Evolutionary conservation across 2,329 filamentous ascomycete genomes (phyloP), one percentile per base, ranked within the genome.

Genomic region (Aspergillus eucalypticola): DNA sequence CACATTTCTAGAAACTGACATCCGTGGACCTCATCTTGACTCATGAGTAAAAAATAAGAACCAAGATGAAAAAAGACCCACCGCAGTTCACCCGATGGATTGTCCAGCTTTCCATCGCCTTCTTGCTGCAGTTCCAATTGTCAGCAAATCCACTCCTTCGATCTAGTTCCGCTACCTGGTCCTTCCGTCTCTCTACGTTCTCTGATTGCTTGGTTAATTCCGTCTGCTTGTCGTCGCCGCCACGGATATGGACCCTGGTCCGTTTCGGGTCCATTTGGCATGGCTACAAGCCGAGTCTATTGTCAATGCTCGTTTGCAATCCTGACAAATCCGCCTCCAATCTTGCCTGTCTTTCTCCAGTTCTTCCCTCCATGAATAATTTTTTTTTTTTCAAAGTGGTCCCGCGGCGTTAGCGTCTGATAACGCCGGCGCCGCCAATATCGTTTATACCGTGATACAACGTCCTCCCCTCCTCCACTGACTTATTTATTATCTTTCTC

Each of bases 161-260:
- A 21, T 44, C 17, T 1, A 10, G n/a, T 10, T 44, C 23, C 44
- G 50, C 55, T 52, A 51, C 50, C 60, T 52, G 15, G 23, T 27
- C 50, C 52, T 23, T 53, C 48, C 21, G 29, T 27, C 53, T 50
- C 46, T 17, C 27, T 35, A n/a, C 29, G 39, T 17, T 23, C 19
- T 53, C 46, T 54, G 60, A 62, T 62, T 62, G 60, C 56, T 39
- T 38, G 52, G 60, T 59, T 62, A 56, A 59, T 56, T 62, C 60
- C 60, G 60, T 59, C 44, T 48, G 7, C n/a, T 51, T 32, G 42
- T 19, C 44, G 42, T 13, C 19, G 11, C 42, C 21, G 42, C 42
- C 19, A 44, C 41, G 41, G 19, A 44, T 19, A 53, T 57, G 54
- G 48, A 60, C 58, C 58, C 58, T 57, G 41, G 46, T n/a, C 5